Base-by-base conservation (phyloP, 2,329 filamentous ascomycete species). In the Thelonectria blattea region DNA sequence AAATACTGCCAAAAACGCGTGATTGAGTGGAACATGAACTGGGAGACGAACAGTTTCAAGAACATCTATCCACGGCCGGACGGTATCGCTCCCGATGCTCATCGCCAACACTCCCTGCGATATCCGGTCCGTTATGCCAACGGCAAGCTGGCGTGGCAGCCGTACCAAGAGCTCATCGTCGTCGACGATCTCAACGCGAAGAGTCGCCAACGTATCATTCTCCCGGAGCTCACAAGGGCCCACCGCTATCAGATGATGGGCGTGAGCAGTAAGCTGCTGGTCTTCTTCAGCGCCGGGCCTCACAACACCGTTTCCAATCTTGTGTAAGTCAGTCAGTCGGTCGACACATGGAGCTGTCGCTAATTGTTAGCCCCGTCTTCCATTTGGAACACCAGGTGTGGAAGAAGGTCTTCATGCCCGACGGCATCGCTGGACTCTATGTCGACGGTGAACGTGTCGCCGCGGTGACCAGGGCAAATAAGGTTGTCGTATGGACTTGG, bases 111-210 rank as follows among this genome's bases (percentile, higher is more conserved):
- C 15, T 24, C 37, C 5, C 22, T 20, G 56, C 15, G 37, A 6
- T 54, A 48, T 7, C 63, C 49, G 6, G 60, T 69, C 1, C 55
- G 65, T 12, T 75, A 73, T n/a, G 58, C 62, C 7, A 54, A 64
- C 8, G 63, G 64, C 5, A 67, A 71, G 51, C 43, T 75, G 11
- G 71, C 64, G 0, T 75, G 73, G 73, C 68, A 73, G 42, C 63
- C 67, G 12, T 12, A 47, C 14, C 37, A 54, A 34, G 42, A 58
- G 5, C 30, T 63, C 18, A 61, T 71, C 3, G 61, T 74, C 5
- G 34, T 75, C 2, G 71, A 73, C 17, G 63, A 74, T 27, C 41
- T 74, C 2, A 30, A 46, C 4, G 64, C 62, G 0, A 50, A 58
- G 6, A 50, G 58, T 10, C 68, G 73, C 11, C 58, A 56, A 2